phyloP scores from a whole-genome alignment of 2,329 filamentous ascomycete genomes.

The Cercospora sp. region DNA sequence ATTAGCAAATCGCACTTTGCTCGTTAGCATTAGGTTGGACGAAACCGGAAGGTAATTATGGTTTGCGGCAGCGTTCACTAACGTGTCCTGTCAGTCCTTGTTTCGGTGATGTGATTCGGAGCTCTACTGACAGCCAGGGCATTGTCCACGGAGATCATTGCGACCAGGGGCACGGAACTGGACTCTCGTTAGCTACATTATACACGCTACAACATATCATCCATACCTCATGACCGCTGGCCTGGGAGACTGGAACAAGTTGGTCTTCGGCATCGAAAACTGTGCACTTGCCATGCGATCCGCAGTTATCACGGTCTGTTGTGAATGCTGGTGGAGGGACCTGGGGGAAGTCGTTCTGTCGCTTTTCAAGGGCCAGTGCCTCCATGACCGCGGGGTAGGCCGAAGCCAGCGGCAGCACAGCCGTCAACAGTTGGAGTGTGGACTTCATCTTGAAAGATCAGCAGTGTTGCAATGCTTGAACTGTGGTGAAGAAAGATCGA shows the following conservation, averaged over 20 bases:
- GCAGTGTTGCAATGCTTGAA: not conserved
- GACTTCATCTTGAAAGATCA: slow-evolving; percentile 13
- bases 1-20: not conserved
- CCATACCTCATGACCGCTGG: slow-evolving; percentile 29
- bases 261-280: slow-evolving; percentile 36
- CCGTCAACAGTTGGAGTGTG: slow-evolving; percentile 14
- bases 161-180: slow-evolving; percentile 31
- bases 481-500: not conserved
- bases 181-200: not conserved
- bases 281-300: slow-evolving; percentile 24
- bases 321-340: slow-evolving; percentile 22
- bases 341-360: slow-evolving; percentile 16
- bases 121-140: not conserved
- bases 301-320: slow-evolving; percentile 24
- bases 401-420: slow-evolving; percentile 23
- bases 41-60: not conserved
- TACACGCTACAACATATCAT: not conserved
- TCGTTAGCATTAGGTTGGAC: no score
- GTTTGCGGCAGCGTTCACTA: slow-evolving; percentile 33
- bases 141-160: slow-evolving; percentile 9
- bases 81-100: slow-evolving; percentile 15
- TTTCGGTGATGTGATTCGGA: not conserved
- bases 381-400: slow-evolving; percentile 25
- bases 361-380: slow-evolving; percentile 13
- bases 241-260: slow-evolving; percentile 28